Evolutionary conservation across 495 filamentous ascomycete genomes (phyloP).

Genomic region (Hypoxylon rickii): DNA sequence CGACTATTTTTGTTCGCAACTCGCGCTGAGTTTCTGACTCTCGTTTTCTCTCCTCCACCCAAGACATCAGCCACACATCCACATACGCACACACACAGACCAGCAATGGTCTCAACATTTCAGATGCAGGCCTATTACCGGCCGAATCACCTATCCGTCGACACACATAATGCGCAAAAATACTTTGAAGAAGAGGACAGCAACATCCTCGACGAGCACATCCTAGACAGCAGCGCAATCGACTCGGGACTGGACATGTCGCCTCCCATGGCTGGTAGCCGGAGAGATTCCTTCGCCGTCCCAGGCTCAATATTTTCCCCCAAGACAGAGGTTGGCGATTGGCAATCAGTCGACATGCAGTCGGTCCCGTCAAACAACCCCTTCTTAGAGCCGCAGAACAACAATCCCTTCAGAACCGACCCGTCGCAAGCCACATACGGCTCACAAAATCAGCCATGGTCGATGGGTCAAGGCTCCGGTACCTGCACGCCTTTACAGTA

Average conservation of each 20-base stretch:
- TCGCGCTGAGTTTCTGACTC: slow-evolving; percentile 22
- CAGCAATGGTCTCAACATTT: slow-evolving; percentile 56
- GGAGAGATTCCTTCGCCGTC: slow-evolving; percentile 74
- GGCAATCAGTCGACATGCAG: slow-evolving; percentile 66
- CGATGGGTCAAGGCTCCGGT: slow-evolving; percentile 63
- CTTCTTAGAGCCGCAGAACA: slow-evolving; percentile 63
- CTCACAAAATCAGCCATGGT: slow-evolving; percentile 58
- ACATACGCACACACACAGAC: slow-evolving; percentile 36
- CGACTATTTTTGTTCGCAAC: slow-evolving; percentile 27
- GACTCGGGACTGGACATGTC: slow-evolving; percentile 72
- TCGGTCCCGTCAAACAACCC: slow-evolving; percentile 61
- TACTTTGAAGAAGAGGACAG: slow-evolving; percentile 80
- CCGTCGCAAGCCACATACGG: slow-evolving; percentile 43
- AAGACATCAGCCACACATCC: slow-evolving; percentile 9
- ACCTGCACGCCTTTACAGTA: slow-evolving; percentile 58
- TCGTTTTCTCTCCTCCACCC: slow-evolving; percentile 4
- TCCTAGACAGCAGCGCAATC: slow-evolving; percentile 68
- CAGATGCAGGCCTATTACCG: slow-evolving; percentile 65
- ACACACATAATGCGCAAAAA: slow-evolving; percentile 60
- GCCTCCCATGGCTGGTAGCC: slow-evolving; percentile 65
- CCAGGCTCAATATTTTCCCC: slow-evolving; percentile 70
- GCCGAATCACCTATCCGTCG: slow-evolving; percentile 63
- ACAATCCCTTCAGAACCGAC: slow-evolving; percentile 48
- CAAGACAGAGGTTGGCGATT: slow-evolving; percentile 65
- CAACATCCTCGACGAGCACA: slow-evolving; percentile 83